A percentile compares a stretch with the other conserved stretches of the same genome.
These are phyloP conservation scores for Triticum turgidum DNA, from an alignment of 176 grass and related monocot species.

Conservation along the genomic window DNA sequence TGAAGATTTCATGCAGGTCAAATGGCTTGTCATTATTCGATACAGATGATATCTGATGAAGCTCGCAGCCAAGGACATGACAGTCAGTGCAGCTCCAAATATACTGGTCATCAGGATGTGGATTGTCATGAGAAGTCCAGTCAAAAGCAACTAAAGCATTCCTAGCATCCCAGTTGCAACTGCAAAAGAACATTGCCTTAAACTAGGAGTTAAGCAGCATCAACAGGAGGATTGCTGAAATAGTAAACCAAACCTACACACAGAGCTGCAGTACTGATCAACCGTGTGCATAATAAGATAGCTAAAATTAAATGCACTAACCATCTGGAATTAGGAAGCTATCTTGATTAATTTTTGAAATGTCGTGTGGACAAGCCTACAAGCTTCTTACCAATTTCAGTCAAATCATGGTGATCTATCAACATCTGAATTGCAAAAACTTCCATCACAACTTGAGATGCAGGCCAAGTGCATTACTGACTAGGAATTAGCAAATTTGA, in stretches of 20 bases:
- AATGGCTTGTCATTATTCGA: slow-evolving; percentile 54
- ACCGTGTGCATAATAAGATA: neutral
- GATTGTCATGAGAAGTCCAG: slow-evolving; percentile 33
- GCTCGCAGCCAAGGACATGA: slow-evolving; percentile 62
- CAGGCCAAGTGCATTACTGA: neutral
- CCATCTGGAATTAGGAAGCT: neutral
- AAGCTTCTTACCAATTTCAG: neutral
- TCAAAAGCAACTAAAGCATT: slow-evolving; percentile 69
- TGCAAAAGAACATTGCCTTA: slow-evolving; percentile 27
- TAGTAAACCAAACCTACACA: neutral
- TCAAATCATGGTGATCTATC: neutral
- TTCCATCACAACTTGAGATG: neutral
- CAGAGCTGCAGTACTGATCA: neutral
- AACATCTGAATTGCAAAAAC: neutral
- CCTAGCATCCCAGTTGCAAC: slow-evolving; percentile 83
- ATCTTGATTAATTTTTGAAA: neutral
- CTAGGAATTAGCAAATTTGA: neutral
- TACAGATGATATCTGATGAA: slow-evolving; percentile 48
- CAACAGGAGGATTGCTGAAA: neutral
- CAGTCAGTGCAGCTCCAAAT: slow-evolving; percentile 83
- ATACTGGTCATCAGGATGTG: slow-evolving; percentile 44
- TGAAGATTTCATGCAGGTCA: slow-evolving; percentile 93
- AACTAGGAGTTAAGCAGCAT: neutral
- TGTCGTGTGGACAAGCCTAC: neutral
- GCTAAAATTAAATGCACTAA: neutral